Percentiles rank a stretch among this genome's conserved stretches.
Conservation (phyloP, 805 yeast species). For the Cyberlindnera maritima region DNA sequence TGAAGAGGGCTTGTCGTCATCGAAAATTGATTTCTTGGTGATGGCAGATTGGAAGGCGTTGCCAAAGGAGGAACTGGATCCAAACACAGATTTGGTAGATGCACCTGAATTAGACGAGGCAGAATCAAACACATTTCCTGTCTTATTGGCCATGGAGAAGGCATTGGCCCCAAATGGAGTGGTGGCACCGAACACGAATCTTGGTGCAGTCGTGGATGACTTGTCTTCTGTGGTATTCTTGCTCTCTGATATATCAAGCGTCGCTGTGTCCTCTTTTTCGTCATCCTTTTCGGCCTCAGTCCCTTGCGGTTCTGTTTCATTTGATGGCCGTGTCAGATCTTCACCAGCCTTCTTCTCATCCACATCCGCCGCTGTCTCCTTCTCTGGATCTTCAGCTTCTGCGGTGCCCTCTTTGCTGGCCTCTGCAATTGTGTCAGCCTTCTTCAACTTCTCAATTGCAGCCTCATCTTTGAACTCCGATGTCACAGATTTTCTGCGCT, state of each 20-base stretch:
- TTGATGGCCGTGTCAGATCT: neutral
- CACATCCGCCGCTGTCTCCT: constrained; percentile 3
- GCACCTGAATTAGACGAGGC: neutral
- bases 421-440: constrained; percentile 5
- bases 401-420: constrained; percentile 15
- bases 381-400: constrained; percentile 2
- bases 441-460: constrained; percentile 1
- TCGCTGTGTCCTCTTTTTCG: too few relatives aligned
- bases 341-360: constrained; percentile 11
- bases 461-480: constrained; percentile 7
- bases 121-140: constrained; percentile 40
- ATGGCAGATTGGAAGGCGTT: constrained; percentile 55
- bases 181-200: constrained; percentile 55
- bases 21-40: constrained; percentile 57
- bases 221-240: neutral
- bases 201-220: constrained; percentile 27
- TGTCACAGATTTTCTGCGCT: constrained; percentile 18
- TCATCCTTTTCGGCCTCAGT: neutral
- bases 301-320: neutral
- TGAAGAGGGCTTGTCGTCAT: constrained; percentile 28
- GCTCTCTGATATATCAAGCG: too few relatives aligned
- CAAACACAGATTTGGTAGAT: constrained; percentile 36
- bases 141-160: constrained; percentile 32
- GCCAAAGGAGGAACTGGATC: constrained; percentile 44
- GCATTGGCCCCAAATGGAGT: constrained; percentile 46